A percentile compares a stretch with the other conserved stretches of the same genome.
Evolutionary conservation across 1,284 basidiomycete species (phyloP).

Genomic region (Psilocybe mexicana): DNA sequence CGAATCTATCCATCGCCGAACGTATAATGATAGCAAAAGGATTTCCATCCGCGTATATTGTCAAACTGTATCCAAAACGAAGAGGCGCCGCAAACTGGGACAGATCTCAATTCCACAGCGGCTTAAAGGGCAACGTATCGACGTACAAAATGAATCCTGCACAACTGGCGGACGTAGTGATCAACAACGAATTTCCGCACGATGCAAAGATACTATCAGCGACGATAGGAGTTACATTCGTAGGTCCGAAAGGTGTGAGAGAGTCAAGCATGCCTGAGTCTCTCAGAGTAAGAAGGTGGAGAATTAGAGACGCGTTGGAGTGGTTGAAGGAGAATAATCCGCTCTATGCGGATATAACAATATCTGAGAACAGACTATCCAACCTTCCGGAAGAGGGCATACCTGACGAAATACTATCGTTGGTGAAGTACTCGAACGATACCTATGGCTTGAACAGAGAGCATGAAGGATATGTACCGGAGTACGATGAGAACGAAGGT

Average conservation of each 20-base stretch:
- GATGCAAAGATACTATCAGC: conserved; percentile 26
- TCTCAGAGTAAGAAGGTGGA: conserved; percentile 28
- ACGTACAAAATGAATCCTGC: conserved; percentile 30
- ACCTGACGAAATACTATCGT: conserved; percentile 28
- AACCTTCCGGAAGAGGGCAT: conserved; percentile 34
- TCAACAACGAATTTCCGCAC: conserved; percentile 23
- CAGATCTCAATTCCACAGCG: conserved; percentile 23
- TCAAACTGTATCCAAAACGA: conserved; percentile 35
- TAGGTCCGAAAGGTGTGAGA: conserved; percentile 23
- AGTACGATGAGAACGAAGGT: neutral
- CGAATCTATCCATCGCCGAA: conserved; percentile 24
- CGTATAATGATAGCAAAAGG: conserved; percentile 28
- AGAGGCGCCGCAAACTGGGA: conserved; percentile 7
- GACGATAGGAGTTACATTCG: conserved; percentile 29
- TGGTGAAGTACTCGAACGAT: conserved; percentile 23
- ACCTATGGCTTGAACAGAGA: conserved; percentile 24
- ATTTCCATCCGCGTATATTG: conserved; percentile 30
- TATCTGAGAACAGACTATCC: conserved; percentile 24
- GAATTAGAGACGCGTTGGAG: conserved; percentile 24
- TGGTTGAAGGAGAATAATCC: conserved; percentile 39
- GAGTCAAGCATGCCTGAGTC: conserved; percentile 21
- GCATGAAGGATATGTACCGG: conserved; percentile 30
- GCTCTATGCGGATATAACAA: conserved; percentile 31
- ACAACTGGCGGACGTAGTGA: conserved; percentile 27
- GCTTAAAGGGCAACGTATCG: conserved; percentile 35